Base-by-base conservation (phyloP, 2,329 filamentous ascomycete species). In the Diaporthe destruens region DNA sequence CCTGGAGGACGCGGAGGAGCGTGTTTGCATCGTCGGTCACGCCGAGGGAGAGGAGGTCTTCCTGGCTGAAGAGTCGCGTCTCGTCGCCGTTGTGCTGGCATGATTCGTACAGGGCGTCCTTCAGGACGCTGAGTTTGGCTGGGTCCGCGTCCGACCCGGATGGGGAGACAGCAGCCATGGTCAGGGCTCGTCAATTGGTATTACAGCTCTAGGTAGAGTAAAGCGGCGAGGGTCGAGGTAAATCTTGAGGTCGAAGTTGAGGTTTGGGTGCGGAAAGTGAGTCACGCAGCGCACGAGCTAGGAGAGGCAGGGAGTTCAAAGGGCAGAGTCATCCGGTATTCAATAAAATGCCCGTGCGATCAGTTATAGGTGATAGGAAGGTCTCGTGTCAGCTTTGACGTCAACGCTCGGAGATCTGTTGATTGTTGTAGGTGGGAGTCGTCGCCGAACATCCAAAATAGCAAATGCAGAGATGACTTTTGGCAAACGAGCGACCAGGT, bases 61-160 rank as follows among this genome's bases (percentile, higher is more conserved):
- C 69, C 39, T 75, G 74, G 32, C 68, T 68, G 68, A 71, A 75
- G 56, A 74, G 72, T 20, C 57, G 65, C 6, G 69, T 18, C 44
- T 71, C 57, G 72, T 72, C 69, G 51, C 74, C 74, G 36, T 68
- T 66, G 51, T 61, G 63, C 9, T 56, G 55, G 57, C 87, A 88
- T 42, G 85, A 84, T 63, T 89, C 85, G 81, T 90, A 91, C 53
- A 91, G 85, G 18, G 85, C 84, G 75, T 88, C 83, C 78, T 90
- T 90, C 78, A 87, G 85, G 71, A 88, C 82, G 51, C 81, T 78
- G 71, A 88, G 78, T 81, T 89, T 89, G 55, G 79, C 75, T 18
- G 76, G 75, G 75, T 81, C 80, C 61, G 68, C 65, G 44, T 72
- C 71, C 53, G 73, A 74, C 59, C 73, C 73, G 14, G 71, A 51